Evolutionary conservation across 805 yeast genomes (phyloP).

Genomic region (Cyberlindnera meyerae): DNA sequence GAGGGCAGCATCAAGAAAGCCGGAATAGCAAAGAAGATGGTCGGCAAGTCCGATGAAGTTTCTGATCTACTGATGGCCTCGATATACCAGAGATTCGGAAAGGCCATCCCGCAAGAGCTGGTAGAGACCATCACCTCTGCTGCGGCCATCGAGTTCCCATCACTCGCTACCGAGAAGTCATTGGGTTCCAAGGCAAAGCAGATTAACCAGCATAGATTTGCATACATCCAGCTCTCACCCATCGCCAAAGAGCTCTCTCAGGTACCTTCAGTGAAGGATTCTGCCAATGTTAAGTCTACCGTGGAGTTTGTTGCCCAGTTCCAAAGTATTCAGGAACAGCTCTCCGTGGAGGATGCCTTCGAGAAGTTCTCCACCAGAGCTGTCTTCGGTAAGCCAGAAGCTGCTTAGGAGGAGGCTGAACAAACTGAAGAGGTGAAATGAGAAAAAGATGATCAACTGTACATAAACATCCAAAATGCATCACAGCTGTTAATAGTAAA

Average conservation of each 20-base stretch:
- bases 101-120: constrained; percentile 13
- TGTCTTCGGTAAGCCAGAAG: constrained; percentile 13
- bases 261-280: constrained; percentile 10
- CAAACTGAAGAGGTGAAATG: constrained; percentile 1
- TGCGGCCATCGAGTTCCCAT: constrained; percentile 9
- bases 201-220: constrained; percentile 14
- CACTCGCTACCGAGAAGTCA: constrained; percentile 6
- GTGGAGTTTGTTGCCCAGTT: constrained; percentile 7
- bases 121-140: constrained; percentile 4
- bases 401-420: constrained; percentile 1
- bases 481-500: not conserved
- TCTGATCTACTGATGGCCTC: constrained; percentile 19
- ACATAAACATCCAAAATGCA: constrained; percentile 2
- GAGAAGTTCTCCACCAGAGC: constrained; percentile 3
- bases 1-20: constrained; percentile 13
- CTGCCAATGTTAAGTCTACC: constrained; percentile 3
- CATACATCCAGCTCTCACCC: constrained; percentile 23
- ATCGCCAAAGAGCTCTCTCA: constrained; percentile 15
- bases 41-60: constrained; percentile 7
- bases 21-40: constrained; percentile 11
- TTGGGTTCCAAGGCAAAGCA: constrained; percentile 9
- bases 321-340: constrained; percentile 10
- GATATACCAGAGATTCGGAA: constrained; percentile 11
- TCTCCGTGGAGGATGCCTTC: constrained; percentile 8
- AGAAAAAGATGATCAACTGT: not conserved